Percentiles rank a stretch among this genome's conserved stretches.
Conservation (phyloP, 345 rosid species). For the Populus davidiana region DNA sequence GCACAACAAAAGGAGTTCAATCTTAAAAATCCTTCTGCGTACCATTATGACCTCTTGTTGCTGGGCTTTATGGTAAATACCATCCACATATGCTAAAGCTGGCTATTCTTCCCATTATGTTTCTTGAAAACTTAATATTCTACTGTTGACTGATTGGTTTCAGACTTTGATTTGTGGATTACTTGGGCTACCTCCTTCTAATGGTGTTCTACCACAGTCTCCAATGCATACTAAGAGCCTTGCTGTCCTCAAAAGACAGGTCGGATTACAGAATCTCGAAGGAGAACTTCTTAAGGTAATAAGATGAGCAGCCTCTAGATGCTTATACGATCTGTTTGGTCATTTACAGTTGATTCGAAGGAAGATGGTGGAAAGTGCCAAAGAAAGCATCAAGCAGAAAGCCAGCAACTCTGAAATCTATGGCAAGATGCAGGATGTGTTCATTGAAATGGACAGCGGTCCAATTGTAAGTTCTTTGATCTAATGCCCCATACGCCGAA, state of each 20-base stretch:
- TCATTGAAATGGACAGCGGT: conserved; percentile 55
- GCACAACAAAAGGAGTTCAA: conserved; percentile 89
- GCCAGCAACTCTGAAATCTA: conserved; percentile 61
- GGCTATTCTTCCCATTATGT: not conserved
- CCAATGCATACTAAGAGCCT: conserved; percentile 96
- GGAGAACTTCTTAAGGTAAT: not conserved
- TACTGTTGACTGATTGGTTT: not conserved
- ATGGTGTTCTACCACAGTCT: conserved; percentile 91
- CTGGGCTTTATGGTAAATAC: conserved; percentile 60
- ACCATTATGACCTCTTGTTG: conserved; percentile 70
- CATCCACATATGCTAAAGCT: not conserved
- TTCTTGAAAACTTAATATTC: not conserved
- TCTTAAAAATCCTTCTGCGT: conserved; percentile 76
- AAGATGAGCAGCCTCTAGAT: not conserved
- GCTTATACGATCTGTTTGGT: not conserved
- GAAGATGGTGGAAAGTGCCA: conserved; percentile 72
- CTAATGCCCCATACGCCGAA: not conserved
- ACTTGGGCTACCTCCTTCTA: conserved; percentile 76
- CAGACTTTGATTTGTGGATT: conserved; percentile 86
- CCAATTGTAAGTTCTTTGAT: conserved; percentile 44
- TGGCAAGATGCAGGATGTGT: conserved; percentile 65
- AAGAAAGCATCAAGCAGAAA: conserved; percentile 58
- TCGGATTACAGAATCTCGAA: conserved; percentile 10
- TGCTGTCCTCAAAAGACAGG: conserved; percentile 70
- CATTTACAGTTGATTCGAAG: conserved; percentile 48